Conservation (phyloP, 2,329 filamentous ascomycete genomes). For the Byssochlamys sp. region DNA sequence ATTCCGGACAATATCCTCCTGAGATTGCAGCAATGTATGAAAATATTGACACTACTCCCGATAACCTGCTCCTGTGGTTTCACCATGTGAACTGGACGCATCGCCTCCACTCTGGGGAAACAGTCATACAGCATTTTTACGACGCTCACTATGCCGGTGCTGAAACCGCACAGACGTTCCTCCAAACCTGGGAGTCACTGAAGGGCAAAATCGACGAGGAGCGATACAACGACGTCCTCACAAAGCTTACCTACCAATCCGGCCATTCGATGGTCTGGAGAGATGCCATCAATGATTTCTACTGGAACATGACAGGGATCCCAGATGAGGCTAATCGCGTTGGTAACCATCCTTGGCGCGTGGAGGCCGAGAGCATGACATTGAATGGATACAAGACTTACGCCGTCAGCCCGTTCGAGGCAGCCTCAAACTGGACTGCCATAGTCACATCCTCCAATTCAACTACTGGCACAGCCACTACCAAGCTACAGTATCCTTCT, state of each 20-base stretch:
- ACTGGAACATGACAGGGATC: conserved; percentile 52
- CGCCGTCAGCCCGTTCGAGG: conserved; percentile 49
- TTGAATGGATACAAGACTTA: conserved; percentile 50
- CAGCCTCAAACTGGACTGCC: conserved; percentile 47
- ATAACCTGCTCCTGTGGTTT: conserved; percentile 63
- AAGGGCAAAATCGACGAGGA: conserved; percentile 49
- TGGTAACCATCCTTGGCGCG: conserved; percentile 52
- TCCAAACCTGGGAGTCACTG: conserved; percentile 44
- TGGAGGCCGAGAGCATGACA: conserved; percentile 59
- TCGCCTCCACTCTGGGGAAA: conserved; percentile 51
- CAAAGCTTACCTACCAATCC: conserved; percentile 55
- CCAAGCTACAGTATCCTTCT: conserved; percentile 38
- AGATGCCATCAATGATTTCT: conserved; percentile 57
- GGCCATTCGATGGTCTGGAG: conserved; percentile 63
- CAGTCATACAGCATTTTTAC: conserved; percentile 60
- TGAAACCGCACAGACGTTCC: conserved; percentile 51
- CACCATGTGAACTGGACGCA: conserved; percentile 63
- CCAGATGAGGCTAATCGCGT: conserved; percentile 49
- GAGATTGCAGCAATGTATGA: conserved; percentile 53
- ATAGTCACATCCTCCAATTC: conserved; percentile 48
- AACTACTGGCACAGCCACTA: conserved; percentile 42
- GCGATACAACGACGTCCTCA: conserved; percentile 50
- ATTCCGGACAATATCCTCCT: conserved; percentile 55
- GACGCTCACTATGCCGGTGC: conserved; percentile 54
- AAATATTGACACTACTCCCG: conserved; percentile 53